Evolutionary conservation across 2,329 filamentous ascomycete genomes (phyloP).

Genomic region (Stachybotrys elegans): DNA sequence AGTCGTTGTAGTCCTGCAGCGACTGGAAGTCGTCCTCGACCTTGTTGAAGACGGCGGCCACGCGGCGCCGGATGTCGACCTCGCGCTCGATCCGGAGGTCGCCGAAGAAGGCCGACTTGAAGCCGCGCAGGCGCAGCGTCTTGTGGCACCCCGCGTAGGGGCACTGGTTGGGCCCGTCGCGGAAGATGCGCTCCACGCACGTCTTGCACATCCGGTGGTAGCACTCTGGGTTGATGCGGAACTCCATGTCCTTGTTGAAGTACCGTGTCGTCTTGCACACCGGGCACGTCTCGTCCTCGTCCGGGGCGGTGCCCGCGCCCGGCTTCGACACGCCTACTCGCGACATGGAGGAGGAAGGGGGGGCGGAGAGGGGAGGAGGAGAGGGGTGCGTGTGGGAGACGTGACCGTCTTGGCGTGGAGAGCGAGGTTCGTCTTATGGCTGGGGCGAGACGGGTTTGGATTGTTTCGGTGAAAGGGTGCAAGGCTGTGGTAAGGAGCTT

Average conservation of each 20-base stretch:
- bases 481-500: constrained; percentile 6
- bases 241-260: constrained; percentile 88
- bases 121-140: constrained; percentile 79
- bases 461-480: constrained; percentile 18
- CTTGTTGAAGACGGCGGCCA: constrained; percentile 80
- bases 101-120: constrained; percentile 83
- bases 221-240: constrained; percentile 96
- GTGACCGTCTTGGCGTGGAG: too few species aligned
- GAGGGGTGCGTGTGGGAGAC: too few species aligned
- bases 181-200: constrained; percentile 93
- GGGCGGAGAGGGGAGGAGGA: neutral
- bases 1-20: constrained; percentile 82
- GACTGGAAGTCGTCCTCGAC: constrained; percentile 86
- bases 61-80: constrained; percentile 81
- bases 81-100: constrained; percentile 87
- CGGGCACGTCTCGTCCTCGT: constrained; percentile 73
- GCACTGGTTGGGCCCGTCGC: constrained; percentile 84
- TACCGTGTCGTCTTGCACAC: constrained; percentile 97
- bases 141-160: constrained; percentile 84
- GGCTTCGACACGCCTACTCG: too few species aligned
- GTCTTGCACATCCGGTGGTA: constrained; percentile 99
- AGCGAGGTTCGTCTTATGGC: constrained; percentile 5
- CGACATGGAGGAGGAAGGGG: neutral
- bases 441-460: constrained; percentile 6
- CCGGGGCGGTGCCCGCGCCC: constrained; percentile 5